Conservation (phyloP, 1,284 basidiomycete species). For the Cryptococcus jaspeensis region DNA sequence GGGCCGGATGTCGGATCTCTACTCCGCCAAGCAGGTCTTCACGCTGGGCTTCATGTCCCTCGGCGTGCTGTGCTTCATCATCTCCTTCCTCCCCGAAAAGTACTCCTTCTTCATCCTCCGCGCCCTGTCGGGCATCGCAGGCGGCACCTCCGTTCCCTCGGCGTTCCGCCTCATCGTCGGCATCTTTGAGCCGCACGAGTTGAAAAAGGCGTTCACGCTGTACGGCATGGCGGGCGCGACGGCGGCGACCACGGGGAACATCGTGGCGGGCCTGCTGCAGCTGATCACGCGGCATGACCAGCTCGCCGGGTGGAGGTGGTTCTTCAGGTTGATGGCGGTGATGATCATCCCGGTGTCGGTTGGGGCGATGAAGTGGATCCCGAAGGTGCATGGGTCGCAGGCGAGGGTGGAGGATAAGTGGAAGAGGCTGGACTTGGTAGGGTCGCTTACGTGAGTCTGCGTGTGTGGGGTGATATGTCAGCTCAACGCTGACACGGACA, state of each 20-base stretch:
- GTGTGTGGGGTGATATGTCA: no score
- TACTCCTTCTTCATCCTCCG: slow-evolving; percentile 36
- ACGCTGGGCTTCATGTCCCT: slow-evolving; percentile 25
- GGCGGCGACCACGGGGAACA: slow-evolving; percentile 18
- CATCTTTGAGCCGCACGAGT: slow-evolving; percentile 28
- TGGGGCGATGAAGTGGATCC: slow-evolving; percentile 22
- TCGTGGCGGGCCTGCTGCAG: slow-evolving; percentile 28
- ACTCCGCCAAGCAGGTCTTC: slow-evolving; percentile 33
- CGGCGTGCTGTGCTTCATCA: slow-evolving; percentile 28
- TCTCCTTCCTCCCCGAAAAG: slow-evolving; percentile 32
- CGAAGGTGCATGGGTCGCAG: slow-evolving; percentile 14
- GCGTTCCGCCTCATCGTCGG: slow-evolving; percentile 34
- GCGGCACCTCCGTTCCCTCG: slow-evolving; percentile 28
- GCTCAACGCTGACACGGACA: no score
- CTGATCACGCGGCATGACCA: slow-evolving; percentile 38
- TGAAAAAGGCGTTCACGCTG: slow-evolving; percentile 26
- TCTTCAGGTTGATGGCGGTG: slow-evolving; percentile 46
- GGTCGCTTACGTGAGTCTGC: slow-evolving; percentile 18
- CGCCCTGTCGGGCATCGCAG: slow-evolving; percentile 35
- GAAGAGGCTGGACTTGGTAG: slow-evolving; percentile 30
- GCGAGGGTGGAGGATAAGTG: slow-evolving; percentile 17
- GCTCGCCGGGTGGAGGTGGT: slow-evolving; percentile 38
- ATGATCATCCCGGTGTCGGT: slow-evolving; percentile 15
- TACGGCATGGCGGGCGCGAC: slow-evolving; percentile 26
- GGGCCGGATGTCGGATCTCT: slow-evolving; percentile 37